Evolutionary conservation across 495 filamentous ascomycete species (phyloP).

Genomic region (Aspergillus biplanus): DNA sequence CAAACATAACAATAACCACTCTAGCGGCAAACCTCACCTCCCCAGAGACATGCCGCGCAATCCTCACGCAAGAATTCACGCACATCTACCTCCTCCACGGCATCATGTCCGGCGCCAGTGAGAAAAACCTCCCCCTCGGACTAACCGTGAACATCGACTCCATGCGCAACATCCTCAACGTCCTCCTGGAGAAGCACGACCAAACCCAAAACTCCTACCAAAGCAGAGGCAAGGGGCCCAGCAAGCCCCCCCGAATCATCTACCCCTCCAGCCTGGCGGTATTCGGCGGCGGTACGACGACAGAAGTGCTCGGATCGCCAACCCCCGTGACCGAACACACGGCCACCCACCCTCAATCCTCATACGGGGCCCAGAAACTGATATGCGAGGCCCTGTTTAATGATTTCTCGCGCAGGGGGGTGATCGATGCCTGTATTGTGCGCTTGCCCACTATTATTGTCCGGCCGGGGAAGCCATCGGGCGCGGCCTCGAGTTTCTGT

Average conservation of each 20-base stretch:
- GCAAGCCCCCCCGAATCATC: neutral
- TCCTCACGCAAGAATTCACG: neutral
- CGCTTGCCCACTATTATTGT: slow-evolving; percentile 8
- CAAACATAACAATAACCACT: neutral
- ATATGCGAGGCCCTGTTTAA: slow-evolving; percentile 10
- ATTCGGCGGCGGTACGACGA: neutral
- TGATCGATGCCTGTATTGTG: slow-evolving; percentile 8
- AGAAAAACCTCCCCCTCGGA: slow-evolving; percentile 3
- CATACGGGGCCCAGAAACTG: slow-evolving; percentile 11
- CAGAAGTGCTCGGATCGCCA: neutral
- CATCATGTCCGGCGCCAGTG: slow-evolving; percentile 11
- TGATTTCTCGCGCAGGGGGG: slow-evolving; percentile 3
- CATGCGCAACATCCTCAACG: slow-evolving; percentile 3
- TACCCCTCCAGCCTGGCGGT: slow-evolving; percentile 8
- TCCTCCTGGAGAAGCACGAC: slow-evolving; percentile 7
- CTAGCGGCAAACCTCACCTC: slow-evolving; percentile 5
- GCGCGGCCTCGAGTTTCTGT: slow-evolving; percentile 8
- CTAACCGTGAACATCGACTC: slow-evolving; percentile 9
- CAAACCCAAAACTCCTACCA: neutral
- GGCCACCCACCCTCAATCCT: slow-evolving; percentile 5
- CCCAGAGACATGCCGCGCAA: neutral
- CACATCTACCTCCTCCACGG: slow-evolving; percentile 13
- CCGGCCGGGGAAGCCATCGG: slow-evolving; percentile 6
- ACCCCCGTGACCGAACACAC: slow-evolving; percentile 3
- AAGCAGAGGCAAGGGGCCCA: neutral